Evolutionary conservation across 2,329 filamentous ascomycete species (phyloP).

Genomic region (Elsinoe batatas): DNA sequence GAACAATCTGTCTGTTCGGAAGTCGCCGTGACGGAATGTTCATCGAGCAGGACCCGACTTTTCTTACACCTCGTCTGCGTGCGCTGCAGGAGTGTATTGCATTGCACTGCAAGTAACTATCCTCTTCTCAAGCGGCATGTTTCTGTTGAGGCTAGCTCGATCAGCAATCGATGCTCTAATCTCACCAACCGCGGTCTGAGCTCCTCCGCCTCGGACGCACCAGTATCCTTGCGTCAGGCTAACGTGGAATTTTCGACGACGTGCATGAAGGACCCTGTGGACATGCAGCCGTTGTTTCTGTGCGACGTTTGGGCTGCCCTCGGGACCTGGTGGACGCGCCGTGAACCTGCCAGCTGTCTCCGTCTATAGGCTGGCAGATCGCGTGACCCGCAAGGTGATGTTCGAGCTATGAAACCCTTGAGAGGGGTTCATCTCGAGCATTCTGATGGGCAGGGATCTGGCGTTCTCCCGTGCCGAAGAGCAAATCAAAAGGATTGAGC

Average conservation of each 20-base stretch:
- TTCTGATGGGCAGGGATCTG: neutral
- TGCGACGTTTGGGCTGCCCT: constrained; percentile 1
- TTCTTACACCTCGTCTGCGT: neutral
- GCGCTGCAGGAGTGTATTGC: neutral
- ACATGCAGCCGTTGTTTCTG: constrained; percentile 2
- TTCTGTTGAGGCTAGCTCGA: constrained; percentile 5
- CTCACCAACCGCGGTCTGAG: constrained; percentile 5
- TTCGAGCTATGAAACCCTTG: neutral
- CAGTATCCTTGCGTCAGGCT: constrained; percentile 1
- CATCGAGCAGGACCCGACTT: neutral
- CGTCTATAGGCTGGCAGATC: neutral
- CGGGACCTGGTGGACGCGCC: neutral
- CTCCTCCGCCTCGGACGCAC: neutral
- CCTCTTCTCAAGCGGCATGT: neutral
- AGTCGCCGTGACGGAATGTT: too few relatives aligned
- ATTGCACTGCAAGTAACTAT: neutral
- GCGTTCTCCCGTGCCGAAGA: constrained; percentile 1
- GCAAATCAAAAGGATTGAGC: constrained; percentile 1
- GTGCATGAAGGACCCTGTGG: neutral
- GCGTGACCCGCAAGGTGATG: neutral
- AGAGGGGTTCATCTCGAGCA: neutral
- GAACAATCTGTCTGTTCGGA: too few relatives aligned
- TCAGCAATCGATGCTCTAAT: neutral
- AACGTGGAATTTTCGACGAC: constrained; percentile 2
- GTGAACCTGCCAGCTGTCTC: neutral